A percentile compares a stretch with the other conserved stretches of the same genome.
Evolutionary conservation across 2,329 filamentous ascomycete genomes (phyloP).

Genomic region (Pseudogymnoascus sp.): DNA sequence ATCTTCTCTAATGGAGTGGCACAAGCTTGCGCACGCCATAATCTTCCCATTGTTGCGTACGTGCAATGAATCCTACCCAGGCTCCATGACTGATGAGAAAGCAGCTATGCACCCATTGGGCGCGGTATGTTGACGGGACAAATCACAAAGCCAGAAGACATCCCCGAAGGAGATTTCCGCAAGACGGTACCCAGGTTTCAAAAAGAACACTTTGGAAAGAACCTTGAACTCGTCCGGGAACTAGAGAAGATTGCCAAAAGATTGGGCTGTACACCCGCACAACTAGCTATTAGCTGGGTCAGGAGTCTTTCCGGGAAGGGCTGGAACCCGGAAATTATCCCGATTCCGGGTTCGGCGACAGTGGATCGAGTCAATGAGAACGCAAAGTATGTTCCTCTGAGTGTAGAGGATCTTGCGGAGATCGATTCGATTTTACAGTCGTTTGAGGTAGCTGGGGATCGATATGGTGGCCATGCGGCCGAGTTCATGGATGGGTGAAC

Average conservation of each 20-base stretch:
- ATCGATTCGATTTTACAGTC: slow-evolving; percentile 43
- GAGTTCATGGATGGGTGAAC: slow-evolving; percentile 8
- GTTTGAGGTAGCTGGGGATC: slow-evolving; percentile 41
- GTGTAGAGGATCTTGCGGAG: slow-evolving; percentile 42
- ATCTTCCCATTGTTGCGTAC: slow-evolving; percentile 66
- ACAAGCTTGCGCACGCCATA: slow-evolving; percentile 50
- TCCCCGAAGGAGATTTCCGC: slow-evolving; percentile 47
- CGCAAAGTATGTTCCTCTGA: slow-evolving; percentile 41
- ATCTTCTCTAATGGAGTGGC: slow-evolving; percentile 34
- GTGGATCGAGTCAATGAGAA: slow-evolving; percentile 54
- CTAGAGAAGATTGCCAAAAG: slow-evolving; percentile 50
- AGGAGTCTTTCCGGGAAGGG: slow-evolving; percentile 27
- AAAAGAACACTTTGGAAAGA: slow-evolving; percentile 54
- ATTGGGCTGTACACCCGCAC: slow-evolving; percentile 54
- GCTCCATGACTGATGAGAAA: slow-evolving; percentile 18
- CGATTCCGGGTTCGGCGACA: slow-evolving; percentile 59
- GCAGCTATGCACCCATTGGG: slow-evolving; percentile 60
- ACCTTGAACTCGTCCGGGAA: slow-evolving; percentile 53
- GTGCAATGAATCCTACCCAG: slow-evolving; percentile 11
- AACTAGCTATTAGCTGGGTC: slow-evolving; percentile 62
- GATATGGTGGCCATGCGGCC: slow-evolving; percentile 34
- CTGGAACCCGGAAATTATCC: slow-evolving; percentile 43
- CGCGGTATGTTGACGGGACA: slow-evolving; percentile 50
- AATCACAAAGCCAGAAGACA: slow-evolving; percentile 44
- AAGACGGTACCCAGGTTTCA: slow-evolving; percentile 57